These are phyloP conservation scores for Carpinus fangiana DNA, from an alignment of 306 rosid genomes.

Conservation along the genomic window DNA sequence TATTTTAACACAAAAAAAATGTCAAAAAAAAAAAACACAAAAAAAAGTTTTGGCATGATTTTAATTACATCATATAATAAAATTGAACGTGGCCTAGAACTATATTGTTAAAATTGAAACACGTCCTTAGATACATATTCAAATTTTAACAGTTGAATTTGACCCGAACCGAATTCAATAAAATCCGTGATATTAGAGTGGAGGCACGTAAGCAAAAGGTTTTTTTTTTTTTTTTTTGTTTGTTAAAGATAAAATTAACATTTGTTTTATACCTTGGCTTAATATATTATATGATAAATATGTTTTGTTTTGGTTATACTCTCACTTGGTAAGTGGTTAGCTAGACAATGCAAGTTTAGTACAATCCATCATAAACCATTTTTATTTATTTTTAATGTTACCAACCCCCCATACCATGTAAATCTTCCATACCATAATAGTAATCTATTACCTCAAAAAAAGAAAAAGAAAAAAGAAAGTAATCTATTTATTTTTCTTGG, in stretches of 20 bases:
- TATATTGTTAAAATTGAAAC: too few relatives aligned
- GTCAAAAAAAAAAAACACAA: too few relatives aligned
- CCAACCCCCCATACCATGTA: neutral
- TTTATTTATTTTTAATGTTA: neutral
- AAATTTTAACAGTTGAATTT: too few relatives aligned
- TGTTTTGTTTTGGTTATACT: neutral
- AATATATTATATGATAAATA: neutral
- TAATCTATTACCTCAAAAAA: neutral
- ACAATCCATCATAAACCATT: neutral
- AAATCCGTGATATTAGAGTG: neutral
- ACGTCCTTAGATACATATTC: too few relatives aligned
- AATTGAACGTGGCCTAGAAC: too few relatives aligned
- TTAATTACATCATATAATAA: too few relatives aligned
- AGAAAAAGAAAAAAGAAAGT: neutral
- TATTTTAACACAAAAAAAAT: too few relatives aligned
- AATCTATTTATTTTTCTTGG: constrained; percentile 8
- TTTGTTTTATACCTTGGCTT: neutral
- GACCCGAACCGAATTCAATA: too few relatives aligned
- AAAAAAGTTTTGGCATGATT: too few relatives aligned
- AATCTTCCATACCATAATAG: neutral
- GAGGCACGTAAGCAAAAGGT: neutral
- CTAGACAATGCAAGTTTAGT: neutral
- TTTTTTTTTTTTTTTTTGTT: too few relatives aligned
- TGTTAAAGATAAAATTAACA: neutral
- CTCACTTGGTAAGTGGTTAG: neutral